Conservation (phyloP, 2,329 filamentous ascomycete genomes). For the Lachnellula subtilissima region DNA sequence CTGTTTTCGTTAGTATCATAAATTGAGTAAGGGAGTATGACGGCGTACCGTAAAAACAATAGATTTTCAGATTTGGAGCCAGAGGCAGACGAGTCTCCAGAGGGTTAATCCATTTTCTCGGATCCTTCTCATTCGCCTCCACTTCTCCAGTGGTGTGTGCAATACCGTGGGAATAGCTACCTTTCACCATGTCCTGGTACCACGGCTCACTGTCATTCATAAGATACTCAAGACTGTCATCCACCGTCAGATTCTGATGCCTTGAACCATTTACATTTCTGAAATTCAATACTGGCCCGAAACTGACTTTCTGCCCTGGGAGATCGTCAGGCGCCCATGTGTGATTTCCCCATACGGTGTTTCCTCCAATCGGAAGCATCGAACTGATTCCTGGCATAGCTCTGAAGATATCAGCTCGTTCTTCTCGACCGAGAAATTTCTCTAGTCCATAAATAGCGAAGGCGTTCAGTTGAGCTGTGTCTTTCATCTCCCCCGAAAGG, state of each 20-base stretch:
- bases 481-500: constrained; percentile 95
- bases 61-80: constrained; percentile 87
- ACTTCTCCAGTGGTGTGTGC: constrained; percentile 77
- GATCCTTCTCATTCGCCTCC: constrained; percentile 72
- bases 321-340: constrained; percentile 84
- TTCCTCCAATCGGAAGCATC: constrained; percentile 92
- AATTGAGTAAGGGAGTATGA: not conserved
- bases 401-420: constrained; percentile 88
- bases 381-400: constrained; percentile 95
- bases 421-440: constrained; percentile 86
- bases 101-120: constrained; percentile 89
- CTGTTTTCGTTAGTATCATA: constrained; percentile 13
- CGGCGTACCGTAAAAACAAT: constrained; percentile 77
- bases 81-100: constrained; percentile 82
- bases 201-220: constrained; percentile 75
- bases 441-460: constrained; percentile 97
- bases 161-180: constrained; percentile 82
- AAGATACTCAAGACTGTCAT: constrained; percentile 72
- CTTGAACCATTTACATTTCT: constrained; percentile 60
- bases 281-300: constrained; percentile 82
- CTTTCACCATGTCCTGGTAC: constrained; percentile 70
- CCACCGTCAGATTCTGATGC: constrained; percentile 74
- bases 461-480: constrained; percentile 92
- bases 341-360: constrained; percentile 89
- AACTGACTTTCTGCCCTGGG: constrained; percentile 67